Evolutionary conservation across 2,329 filamentous ascomycete species (phyloP).

Genomic region (Fusarium dlaminii): DNA sequence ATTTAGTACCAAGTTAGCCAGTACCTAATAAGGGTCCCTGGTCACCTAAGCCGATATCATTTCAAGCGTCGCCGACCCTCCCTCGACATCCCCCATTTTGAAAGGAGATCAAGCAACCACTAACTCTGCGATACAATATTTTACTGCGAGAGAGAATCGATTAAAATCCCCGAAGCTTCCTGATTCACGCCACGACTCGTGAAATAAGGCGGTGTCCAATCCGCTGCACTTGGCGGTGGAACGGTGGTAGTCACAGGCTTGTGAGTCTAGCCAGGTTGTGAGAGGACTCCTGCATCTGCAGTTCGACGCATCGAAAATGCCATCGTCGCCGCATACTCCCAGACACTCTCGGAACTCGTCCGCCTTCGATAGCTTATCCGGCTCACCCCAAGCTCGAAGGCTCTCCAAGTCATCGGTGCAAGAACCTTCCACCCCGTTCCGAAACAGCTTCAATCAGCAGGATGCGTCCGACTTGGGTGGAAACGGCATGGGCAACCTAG

Average conservation of each 20-base stretch:
- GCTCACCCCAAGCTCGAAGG: slow-evolving; percentile 58
- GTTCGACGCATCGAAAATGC: slow-evolving; percentile 41
- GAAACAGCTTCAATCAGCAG: slow-evolving; percentile 59
- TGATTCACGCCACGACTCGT: not conserved
- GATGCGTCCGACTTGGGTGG: slow-evolving; percentile 59
- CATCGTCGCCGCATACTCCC: slow-evolving; percentile 63
- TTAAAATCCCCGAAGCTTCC: not conserved
- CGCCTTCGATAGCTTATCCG: slow-evolving; percentile 58
- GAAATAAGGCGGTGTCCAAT: slow-evolving; percentile 2
- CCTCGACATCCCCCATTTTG: slow-evolving; percentile 31
- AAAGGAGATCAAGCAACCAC: slow-evolving; percentile 29
- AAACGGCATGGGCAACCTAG: slow-evolving; percentile 78
- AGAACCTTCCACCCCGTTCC: slow-evolving; percentile 60
- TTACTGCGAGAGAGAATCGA: not conserved
- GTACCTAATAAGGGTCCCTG: slow-evolving; percentile 37
- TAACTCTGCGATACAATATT: slow-evolving; percentile 10
- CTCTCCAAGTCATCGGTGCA: slow-evolving; percentile 62
- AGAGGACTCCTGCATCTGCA: slow-evolving; percentile 12
- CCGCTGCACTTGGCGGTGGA: slow-evolving; percentile 24
- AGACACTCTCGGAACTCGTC: slow-evolving; percentile 69
- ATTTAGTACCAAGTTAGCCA: slow-evolving; percentile 14
- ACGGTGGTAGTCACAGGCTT: slow-evolving; percentile 23
- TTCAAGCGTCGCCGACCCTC: slow-evolving; percentile 34
- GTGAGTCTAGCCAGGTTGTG: slow-evolving; percentile 15
- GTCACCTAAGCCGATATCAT: slow-evolving; percentile 39